These are phyloP conservation scores for Mycena polygramma DNA, from an alignment of 768 basidiomycete species.

Conservation along the genomic window DNA sequence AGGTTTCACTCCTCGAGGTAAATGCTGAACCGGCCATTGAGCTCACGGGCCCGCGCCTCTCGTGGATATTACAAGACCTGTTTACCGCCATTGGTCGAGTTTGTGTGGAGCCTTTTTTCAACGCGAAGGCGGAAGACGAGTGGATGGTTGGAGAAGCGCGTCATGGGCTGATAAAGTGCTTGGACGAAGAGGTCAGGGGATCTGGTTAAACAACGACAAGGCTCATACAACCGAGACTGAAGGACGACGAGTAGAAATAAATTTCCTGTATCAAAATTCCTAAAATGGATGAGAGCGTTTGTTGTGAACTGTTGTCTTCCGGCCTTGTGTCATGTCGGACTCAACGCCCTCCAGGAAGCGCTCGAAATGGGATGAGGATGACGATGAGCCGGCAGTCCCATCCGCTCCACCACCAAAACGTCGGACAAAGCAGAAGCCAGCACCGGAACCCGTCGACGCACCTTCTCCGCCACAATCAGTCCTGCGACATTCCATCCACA, in stretches of 20 bases:
- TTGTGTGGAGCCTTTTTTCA: conserved; percentile 79
- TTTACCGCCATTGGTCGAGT: conserved; percentile 78
- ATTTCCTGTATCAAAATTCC: background rate
- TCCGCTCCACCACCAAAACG: conserved; percentile 66
- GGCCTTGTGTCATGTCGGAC: conserved; percentile 41
- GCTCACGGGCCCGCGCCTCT: conserved; percentile 86
- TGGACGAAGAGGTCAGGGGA: conserved; percentile 65
- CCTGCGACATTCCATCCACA: conserved; percentile 54
- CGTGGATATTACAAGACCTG: conserved; percentile 85
- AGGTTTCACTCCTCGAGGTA: conserved; percentile 87
- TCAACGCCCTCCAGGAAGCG: conserved; percentile 77
- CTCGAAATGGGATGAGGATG: conserved; percentile 80
- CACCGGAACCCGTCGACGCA: conserved; percentile 42
- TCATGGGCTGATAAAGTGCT: conserved; percentile 74
- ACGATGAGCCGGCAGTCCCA: conserved; percentile 46
- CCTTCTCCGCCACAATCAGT: conserved; percentile 40
- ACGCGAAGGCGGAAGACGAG: conserved; percentile 24
- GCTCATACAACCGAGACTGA: background rate
- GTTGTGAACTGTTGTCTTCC: conserved; percentile 11
- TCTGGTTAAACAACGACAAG: conserved; percentile 35
- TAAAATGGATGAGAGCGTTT: conserved; percentile 14
- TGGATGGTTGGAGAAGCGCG: conserved; percentile 69
- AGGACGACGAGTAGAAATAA: too few relatives aligned
- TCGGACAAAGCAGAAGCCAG: conserved; percentile 61
- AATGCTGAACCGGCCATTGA: conserved; percentile 98